Conservation (phyloP, 495 filamentous ascomycete genomes). For the Tuber melanosporum region DNA sequence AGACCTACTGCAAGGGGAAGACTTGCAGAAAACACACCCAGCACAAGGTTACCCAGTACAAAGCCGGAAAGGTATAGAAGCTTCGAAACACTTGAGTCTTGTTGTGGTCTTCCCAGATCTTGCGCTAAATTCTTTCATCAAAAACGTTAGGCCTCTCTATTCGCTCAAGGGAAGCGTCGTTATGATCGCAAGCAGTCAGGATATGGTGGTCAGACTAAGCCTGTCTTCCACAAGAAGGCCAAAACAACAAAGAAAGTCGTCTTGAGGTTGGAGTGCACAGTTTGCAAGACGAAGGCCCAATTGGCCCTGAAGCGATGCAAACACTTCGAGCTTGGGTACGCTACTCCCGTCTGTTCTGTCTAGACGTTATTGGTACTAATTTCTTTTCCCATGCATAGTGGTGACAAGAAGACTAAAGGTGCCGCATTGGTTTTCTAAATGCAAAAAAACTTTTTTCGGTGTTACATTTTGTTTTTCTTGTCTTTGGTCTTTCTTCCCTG, state of each 20-base stretch:
- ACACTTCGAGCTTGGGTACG: constrained; percentile 98
- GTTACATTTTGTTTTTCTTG: constrained; percentile 30
- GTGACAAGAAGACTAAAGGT: constrained; percentile 99
- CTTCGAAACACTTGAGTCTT: constrained; percentile 15
- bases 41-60: constrained; percentile 97
- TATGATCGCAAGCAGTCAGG: constrained; percentile 99
- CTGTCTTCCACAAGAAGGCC: constrained; percentile 99
- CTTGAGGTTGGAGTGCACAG: constrained; percentile 89
- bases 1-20: constrained; percentile 92
- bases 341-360: constrained; percentile 28
- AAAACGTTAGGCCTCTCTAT: constrained; percentile 66
- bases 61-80: constrained; percentile 71
- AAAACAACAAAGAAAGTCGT: constrained; percentile 99
- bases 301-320: constrained; percentile 97
- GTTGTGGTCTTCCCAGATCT: not conserved
- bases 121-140: not conserved
- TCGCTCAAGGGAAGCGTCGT: constrained; percentile 98
- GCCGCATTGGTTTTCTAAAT: constrained; percentile 96
- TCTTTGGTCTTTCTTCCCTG: constrained; percentile 23
- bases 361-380: constrained; percentile 7
- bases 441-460: constrained; percentile 35
- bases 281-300: constrained; percentile 98
- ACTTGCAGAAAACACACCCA: constrained; percentile 89
- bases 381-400: constrained; percentile 53
- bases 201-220: constrained; percentile 99